These are phyloP conservation scores for Malassezia equina DNA, from an alignment of 1,284 basidiomycete species.

Conservation along the genomic window DNA sequence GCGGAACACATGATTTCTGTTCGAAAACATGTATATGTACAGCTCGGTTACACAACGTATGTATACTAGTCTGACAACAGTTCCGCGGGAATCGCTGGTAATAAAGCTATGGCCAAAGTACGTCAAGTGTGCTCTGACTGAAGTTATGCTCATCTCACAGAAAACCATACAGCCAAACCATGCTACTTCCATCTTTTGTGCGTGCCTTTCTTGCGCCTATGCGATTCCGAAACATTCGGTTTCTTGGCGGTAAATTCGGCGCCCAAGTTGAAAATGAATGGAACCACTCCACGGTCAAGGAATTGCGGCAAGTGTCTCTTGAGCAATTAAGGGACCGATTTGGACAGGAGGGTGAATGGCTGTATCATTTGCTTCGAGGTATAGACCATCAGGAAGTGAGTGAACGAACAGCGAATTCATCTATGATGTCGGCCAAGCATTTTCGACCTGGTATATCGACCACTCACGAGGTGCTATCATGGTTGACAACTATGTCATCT, in stretches of 20 bases:
- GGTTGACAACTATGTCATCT: slow-evolving; percentile 79
- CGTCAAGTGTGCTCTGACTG: background rate
- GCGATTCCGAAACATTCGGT: slow-evolving; percentile 58
- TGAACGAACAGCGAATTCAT: slow-evolving; percentile 35
- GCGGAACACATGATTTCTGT: slow-evolving; percentile 76
- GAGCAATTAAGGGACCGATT: slow-evolving; percentile 74
- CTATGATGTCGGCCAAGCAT: slow-evolving; percentile 43
- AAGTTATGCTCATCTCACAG: slow-evolving; percentile 52
- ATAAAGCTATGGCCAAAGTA: slow-evolving; percentile 79
- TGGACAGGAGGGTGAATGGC: slow-evolving; percentile 63
- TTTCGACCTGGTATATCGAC: slow-evolving; percentile 28
- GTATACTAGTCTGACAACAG: background rate
- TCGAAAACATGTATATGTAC: slow-evolving; percentile 59
- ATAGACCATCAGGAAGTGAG: slow-evolving; percentile 80
- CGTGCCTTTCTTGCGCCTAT: slow-evolving; percentile 31
- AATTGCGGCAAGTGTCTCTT: slow-evolving; percentile 54
- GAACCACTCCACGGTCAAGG: slow-evolving; percentile 74
- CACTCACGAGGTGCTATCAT: slow-evolving; percentile 55
- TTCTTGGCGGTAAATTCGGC: slow-evolving; percentile 88
- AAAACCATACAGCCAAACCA: slow-evolving; percentile 41
- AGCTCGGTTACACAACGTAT: slow-evolving; percentile 77
- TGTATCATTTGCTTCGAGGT: slow-evolving; percentile 71
- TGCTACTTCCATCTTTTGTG: slow-evolving; percentile 30
- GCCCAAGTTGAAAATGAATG: slow-evolving; percentile 75
- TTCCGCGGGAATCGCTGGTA: slow-evolving; percentile 85